phyloP scores from a whole-genome alignment of 495 filamentous ascomycete species.

The Penicillium arizonense region DNA sequence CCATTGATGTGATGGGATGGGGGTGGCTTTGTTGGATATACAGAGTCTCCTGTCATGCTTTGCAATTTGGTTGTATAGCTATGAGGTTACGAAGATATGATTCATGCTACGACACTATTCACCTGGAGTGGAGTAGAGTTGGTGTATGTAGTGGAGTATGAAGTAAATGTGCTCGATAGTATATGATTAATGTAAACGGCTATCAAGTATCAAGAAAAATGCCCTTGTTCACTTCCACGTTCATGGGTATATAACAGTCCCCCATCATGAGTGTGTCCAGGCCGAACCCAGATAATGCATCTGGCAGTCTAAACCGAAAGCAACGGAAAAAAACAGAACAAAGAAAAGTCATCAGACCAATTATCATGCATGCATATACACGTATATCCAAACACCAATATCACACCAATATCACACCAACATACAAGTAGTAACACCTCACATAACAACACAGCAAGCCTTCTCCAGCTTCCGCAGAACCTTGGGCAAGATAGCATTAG shows the following conservation, averaged over 20 bases:
- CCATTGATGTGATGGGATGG: not conserved
- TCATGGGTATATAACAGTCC: conserved; percentile 7
- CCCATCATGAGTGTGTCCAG: conserved; percentile 5
- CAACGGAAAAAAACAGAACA: not conserved
- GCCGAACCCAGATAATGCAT: not conserved
- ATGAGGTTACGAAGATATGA: conserved; percentile 7
- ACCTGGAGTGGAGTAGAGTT: not conserved
- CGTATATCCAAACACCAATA: conserved; percentile 1
- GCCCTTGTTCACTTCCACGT: conserved; percentile 1
- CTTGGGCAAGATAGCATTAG: conserved; percentile 59
- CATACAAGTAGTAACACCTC: conserved; percentile 16
- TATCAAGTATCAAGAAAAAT: conserved; percentile 3
- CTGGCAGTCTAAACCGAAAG: not conserved
- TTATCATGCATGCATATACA: not conserved
- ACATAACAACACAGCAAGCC: conserved; percentile 81
- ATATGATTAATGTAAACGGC: not conserved
- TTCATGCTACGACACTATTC: not conserved
- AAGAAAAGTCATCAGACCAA: not conserved
- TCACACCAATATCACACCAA: not conserved
- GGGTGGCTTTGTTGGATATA: not conserved
- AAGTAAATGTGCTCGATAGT: not conserved
- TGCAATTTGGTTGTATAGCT: not conserved
- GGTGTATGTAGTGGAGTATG: too few species aligned
- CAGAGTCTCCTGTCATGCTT: not conserved
- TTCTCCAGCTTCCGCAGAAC: conserved; percentile 63